Evolutionary conservation across 495 filamentous ascomycete genomes (phyloP), one percentile per base, ranked within the genome.

Genomic region (Penicillium paxilli): DNA sequence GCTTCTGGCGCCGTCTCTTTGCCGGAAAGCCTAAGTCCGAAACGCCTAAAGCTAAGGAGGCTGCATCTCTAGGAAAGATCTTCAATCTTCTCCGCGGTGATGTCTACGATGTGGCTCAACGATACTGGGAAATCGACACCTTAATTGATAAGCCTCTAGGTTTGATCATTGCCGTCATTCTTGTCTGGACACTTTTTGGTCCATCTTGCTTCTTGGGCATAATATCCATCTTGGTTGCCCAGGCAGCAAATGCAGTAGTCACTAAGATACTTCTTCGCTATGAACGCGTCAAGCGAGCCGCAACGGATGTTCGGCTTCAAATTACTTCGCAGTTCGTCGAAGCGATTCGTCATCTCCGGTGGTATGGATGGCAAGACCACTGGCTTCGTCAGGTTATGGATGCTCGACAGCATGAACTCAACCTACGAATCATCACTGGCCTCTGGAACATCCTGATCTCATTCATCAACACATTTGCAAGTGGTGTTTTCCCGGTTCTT

Each of bases 331-430:
- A 95, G 65, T 90, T 91, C 51, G 85, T 93, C 40, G 89, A 91
- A 63, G 83, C 87, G 3, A 90, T 93, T 32, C 83, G 90, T n/a
- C 89, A 92, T 60, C 75, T 95, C 19, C 82, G 90, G 11, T 95
- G 88, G 86, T 92, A 95, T 62, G 89, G 85, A 26, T 95, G 90
- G 90, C 88, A 95, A 68, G 78, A 83, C 47, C 78, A 84, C 44
- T 95, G 90, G 90, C 81, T 92, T 21, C 74, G 68, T 14, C 79
- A 81, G 47, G 88, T 93, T 52, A 83, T 93, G 81, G 77, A 83
- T 47, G 79, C 85, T 20, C 78, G 90, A 35, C 78, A 85, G 47
- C 71, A 77, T 23, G 90, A 95, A 61, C 53, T 95, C 49, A 75
- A 80, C 22, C 70, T 87, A 12, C 79, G 85, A 11, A 73, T 93